phyloP scores from a whole-genome alignment of 495 filamentous ascomycete genomes.

The Talaromyces adpressus region DNA sequence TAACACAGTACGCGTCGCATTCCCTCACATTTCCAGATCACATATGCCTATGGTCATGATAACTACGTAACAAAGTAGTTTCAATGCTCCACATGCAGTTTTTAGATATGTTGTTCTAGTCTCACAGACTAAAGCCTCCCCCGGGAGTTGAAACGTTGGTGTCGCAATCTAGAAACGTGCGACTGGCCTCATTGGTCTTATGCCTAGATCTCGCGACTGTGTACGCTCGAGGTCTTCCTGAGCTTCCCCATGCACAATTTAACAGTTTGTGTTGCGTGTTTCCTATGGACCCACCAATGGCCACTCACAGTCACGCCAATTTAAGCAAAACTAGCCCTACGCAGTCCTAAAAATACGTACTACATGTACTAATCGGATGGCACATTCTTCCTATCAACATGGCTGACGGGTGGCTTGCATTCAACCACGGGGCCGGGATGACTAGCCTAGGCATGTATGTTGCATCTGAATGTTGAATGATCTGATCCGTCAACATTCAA shows the following conservation, averaged over 20 bases:
- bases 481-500: neutral
- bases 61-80: neutral
- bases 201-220: neutral
- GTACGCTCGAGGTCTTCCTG: neutral
- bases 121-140: neutral
- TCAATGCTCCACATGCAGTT: neutral
- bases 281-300: neutral
- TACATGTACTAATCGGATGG: neutral
- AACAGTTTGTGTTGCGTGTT: neutral
- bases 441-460: neutral
- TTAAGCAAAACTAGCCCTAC: neutral
- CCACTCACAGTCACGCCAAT: neutral
- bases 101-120: neutral
- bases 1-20: neutral
- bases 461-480: neutral
- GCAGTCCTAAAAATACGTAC: neutral
- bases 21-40: neutral
- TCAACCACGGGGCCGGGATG: neutral
- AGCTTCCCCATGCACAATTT: neutral
- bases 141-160: slow-evolving; percentile 2
- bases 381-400: neutral
- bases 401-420: neutral
- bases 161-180: neutral
- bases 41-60: neutral
- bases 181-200: neutral